Evolutionary conservation across 2,329 filamentous ascomycete species (phyloP), one percentile per base, ranked within the genome.

Genomic region (Penicillium sumatraense): DNA sequence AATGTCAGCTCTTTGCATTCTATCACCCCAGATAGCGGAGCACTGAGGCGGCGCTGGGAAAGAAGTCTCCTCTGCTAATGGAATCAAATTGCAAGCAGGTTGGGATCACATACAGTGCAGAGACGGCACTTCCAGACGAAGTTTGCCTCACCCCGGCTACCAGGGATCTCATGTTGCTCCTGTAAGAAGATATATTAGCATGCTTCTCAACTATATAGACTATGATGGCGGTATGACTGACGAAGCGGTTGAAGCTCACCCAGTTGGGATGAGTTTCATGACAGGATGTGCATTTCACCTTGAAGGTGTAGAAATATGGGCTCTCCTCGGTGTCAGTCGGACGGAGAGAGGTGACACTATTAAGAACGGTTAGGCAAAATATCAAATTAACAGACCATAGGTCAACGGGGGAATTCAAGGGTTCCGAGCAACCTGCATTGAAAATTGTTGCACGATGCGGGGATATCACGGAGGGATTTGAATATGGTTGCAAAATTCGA

Each of bases 41-140:
- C 8, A 33, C 7, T 13, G 24, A 41, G 24, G 16, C 5, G 21
- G 7, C 38, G 8, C 1, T 13, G 13, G n/a, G 4, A 10, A n/a
- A 23, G 20, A 13, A 24, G 10, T 2, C 14, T 38, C 21, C 21
- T n/a, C 14, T n/a, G 20, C 14, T 16, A 14, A 16, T 14, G 27
- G 16, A 9, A 9, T 21, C 16, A 46, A 40, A 20, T 13, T 26
- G 10, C 27, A 33, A 18, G 36, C 5, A 29, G 16, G 11, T 1
- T 31, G 21, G n/a, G 8, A 21, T 24, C 26, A 46, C 77, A 26
- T 64, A 95, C 92, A 85, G 95, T 96, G 87, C 95, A 99, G 72
- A 95, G 93, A 77, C 96, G 96, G 83, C 95, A 99, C 75, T 87
- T 93, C 93, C 95, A 99, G n/a, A 99, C 95, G 75, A 99, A 99